Evolutionary conservation across 192 early-diverging fungal species (phyloP), one percentile per base, ranked within the genome.

Genomic region (Coemansia nantahalensis): DNA sequence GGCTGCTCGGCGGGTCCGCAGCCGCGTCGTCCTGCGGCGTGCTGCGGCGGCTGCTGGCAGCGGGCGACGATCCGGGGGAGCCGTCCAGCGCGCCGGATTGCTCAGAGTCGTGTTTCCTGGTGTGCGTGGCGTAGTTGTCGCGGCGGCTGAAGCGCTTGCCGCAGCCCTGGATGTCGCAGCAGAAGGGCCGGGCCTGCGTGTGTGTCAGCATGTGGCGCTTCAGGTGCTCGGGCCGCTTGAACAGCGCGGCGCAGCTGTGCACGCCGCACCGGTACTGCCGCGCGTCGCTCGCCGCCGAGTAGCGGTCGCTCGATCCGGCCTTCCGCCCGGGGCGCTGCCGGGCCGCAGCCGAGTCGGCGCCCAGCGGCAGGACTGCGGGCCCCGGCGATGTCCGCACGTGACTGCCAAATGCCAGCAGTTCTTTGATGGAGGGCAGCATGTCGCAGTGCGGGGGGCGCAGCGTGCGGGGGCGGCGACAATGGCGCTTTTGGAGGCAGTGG

Each of bases 171-270:
- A 85, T 78, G 0, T 79, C 74, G 64, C 94, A 96, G 32, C 73
- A 75, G 59, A 89, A 93, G 16, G 94, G 94, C 51, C 86, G 89
- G 51, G 84, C 84, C 28, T 90, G 89, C 7, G 90, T 93, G 61
- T 96, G 94, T 13, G 89, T 89, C 45, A 90, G 84, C 47, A 87
- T 79, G 54, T 95, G 91, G 40, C 91, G 89, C 32, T 83, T 84
- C 48, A 93, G 82, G 56, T 94, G 91, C 62, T 93, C 90, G 17
- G 86, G 74, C 17, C 92, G 84, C 51, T 86, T 83, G 68, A 94
- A 94, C 38, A 80, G 66, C 28, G 83, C 82, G 28, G 70, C 75
- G 48, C 86, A 90, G 63, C 79, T 76, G 36, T 81, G 61, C 34
- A 69, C 39, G 18, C 84, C 83, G 40, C 86, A 81, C 32, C 74